phyloP scores from a whole-genome alignment of 495 filamentous ascomycete species.

The Aspergillus incahuasiensis region DNA sequence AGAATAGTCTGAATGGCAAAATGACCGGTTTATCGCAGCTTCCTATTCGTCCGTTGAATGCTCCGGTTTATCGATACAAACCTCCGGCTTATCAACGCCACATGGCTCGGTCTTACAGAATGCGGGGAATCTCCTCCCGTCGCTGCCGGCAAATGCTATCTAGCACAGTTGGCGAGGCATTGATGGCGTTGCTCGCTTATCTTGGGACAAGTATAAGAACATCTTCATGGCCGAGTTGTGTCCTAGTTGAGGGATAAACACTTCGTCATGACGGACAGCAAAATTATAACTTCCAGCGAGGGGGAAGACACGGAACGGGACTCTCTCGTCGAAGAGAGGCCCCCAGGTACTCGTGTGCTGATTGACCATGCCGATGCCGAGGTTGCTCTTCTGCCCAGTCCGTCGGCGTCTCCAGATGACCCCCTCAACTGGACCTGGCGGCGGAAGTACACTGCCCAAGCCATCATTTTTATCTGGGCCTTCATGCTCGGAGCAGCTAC shows the following conservation, averaged over 20 bases:
- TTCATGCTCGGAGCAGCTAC: neutral
- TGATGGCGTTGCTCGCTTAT: neutral
- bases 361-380: neutral
- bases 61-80: neutral
- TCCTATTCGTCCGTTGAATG: too few species aligned
- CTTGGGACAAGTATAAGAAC: neutral
- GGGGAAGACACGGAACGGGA: neutral
- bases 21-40: too few species aligned
- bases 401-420: neutral
- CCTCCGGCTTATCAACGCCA: neutral
- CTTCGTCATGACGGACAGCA: too few species aligned
- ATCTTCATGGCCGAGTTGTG: neutral
- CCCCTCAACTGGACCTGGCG: neutral
- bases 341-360: neutral
- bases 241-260: too few species aligned
- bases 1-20: neutral
- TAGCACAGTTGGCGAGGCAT: neutral
- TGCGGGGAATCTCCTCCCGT: neutral
- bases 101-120: neutral
- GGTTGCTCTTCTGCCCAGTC: neutral
- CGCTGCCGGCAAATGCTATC: neutral
- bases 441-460: neutral
- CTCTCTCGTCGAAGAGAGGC: neutral
- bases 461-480: neutral
- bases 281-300: too few species aligned